These are phyloP conservation scores for Synchytrium microbalum DNA, from an alignment of 371 early-diverging fungal genomes.

Conservation along the genomic window DNA sequence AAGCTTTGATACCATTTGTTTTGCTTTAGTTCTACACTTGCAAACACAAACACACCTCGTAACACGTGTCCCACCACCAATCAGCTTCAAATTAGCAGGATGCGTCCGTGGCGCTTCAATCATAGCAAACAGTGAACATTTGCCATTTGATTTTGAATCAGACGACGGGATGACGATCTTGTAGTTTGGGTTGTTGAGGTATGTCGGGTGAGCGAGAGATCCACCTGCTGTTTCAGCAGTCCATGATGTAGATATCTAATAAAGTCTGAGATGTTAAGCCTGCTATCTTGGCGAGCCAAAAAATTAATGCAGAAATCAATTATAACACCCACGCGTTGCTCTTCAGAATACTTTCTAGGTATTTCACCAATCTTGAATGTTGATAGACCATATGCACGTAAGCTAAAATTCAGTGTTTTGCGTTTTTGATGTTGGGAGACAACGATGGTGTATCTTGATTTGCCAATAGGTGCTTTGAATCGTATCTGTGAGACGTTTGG, in stretches of 20 bases:
- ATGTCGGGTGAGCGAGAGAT: slow-evolving; percentile 57
- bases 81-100: slow-evolving; percentile 61
- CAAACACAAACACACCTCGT: slow-evolving; percentile 61
- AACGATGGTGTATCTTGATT: slow-evolving; percentile 61
- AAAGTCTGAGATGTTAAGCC: neutral
- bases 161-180: slow-evolving; percentile 51
- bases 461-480: slow-evolving; percentile 58
- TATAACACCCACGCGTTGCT: too few relatives aligned
- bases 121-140: slow-evolving; percentile 48
- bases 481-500: slow-evolving; percentile 46
- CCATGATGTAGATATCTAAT: slow-evolving; percentile 57
- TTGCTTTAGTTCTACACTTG: slow-evolving; percentile 20
- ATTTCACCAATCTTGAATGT: slow-evolving; percentile 58
- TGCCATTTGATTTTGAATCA: too few relatives aligned
- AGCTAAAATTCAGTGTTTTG: slow-evolving; percentile 59
- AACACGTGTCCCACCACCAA: slow-evolving; percentile 61
- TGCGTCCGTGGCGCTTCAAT: slow-evolving; percentile 58
- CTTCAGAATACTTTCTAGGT: slow-evolving; percentile 51
- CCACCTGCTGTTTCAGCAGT: slow-evolving; percentile 75
- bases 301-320: slow-evolving; percentile 21
- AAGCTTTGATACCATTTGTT: too few relatives aligned
- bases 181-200: slow-evolving; percentile 73
- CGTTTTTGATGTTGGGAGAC: slow-evolving; percentile 71
- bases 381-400: slow-evolving; percentile 61
- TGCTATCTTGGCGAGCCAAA: neutral